phyloP scores from a whole-genome alignment of 139 green algal genomes.

The Chlorella vulgaris region DNA sequence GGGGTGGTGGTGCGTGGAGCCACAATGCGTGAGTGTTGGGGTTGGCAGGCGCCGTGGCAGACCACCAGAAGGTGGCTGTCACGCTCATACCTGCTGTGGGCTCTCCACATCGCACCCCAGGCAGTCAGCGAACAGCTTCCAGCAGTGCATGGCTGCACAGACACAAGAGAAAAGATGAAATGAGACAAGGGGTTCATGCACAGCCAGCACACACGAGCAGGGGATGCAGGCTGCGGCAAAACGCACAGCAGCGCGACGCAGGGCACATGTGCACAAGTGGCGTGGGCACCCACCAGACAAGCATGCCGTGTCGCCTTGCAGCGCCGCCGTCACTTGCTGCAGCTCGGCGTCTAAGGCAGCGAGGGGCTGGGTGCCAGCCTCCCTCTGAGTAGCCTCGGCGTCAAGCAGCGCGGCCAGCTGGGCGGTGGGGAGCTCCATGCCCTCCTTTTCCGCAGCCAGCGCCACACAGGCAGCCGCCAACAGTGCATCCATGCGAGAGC shows the following conservation, averaged over 20 bases:
- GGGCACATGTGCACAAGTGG: background rate
- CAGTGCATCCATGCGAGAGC: background rate
- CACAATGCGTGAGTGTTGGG: background rate
- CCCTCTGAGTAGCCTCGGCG: background rate
- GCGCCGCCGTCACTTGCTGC: background rate
- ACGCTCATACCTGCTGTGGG: background rate
- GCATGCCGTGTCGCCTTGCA: slow-evolving; percentile 30
- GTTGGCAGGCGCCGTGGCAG: too few relatives aligned
- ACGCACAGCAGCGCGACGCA: background rate
- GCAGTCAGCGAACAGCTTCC: slow-evolving; percentile 34
- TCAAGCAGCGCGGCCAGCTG: background rate
- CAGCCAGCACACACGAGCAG: background rate
- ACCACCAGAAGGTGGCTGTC: too few relatives aligned
- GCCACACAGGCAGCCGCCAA: slow-evolving; percentile 17
- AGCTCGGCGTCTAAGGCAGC: slow-evolving; percentile 28
- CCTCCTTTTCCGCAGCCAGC: background rate
- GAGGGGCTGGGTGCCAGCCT: background rate
- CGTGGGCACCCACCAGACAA: background rate
- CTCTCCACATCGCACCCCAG: slow-evolving; percentile 24
- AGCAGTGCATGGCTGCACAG: slow-evolving; percentile 30
- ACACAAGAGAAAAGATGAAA: background rate
- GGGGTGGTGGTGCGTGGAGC: background rate
- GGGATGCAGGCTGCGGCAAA: background rate
- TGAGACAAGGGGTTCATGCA: background rate
- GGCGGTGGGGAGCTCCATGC: background rate